Percentiles rank a stretch among this genome's conserved stretches.
These are phyloP conservation scores for Kalanchoe fedtschenkoi DNA, from an alignment of 164 flowering plant genomes.

Conservation along the genomic window DNA sequence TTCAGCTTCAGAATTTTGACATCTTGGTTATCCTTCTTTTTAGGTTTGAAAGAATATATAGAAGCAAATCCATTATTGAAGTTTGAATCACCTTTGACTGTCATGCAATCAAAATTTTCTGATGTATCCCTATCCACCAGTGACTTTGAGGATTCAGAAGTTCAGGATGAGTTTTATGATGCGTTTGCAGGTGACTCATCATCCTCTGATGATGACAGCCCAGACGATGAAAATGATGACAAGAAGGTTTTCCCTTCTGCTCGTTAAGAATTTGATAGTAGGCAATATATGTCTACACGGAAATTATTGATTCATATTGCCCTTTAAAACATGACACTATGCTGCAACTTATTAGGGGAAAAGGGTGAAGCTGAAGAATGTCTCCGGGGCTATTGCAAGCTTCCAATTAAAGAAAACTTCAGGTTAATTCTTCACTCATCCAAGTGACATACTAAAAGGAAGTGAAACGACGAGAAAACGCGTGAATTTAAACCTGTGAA, in stretches of 20 bases:
- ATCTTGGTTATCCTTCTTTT: constrained; percentile 2
- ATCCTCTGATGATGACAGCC: constrained; percentile 60
- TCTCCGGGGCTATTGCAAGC: constrained; percentile 73
- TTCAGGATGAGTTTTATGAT: constrained; percentile 74
- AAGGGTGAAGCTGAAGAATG: constrained; percentile 71
- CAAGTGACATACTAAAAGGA: not conserved
- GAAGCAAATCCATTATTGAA: constrained; percentile 63
- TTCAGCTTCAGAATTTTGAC: not conserved
- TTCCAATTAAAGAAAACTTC: constrained; percentile 29
- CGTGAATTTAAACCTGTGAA: not conserved
- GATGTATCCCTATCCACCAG: constrained; percentile 24
- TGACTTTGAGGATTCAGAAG: constrained; percentile 45
- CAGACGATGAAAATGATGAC: constrained; percentile 37
- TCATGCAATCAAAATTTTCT: constrained; percentile 36
- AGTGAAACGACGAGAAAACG: not conserved
- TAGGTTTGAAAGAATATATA: constrained; percentile 80
- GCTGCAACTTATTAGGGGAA: constrained; percentile 25
- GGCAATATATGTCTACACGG: too few relatives aligned
- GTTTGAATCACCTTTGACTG: constrained; percentile 28
- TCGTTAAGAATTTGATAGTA: not conserved
- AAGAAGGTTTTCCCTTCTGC: constrained; percentile 26
- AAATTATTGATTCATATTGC: too few relatives aligned
- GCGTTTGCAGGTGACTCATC: constrained; percentile 60
- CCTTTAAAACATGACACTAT: not conserved
- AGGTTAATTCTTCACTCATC: too few relatives aligned